A percentile compares a stretch with the other conserved stretches of the same genome.
Evolutionary conservation across 169 alveolate genomes (phyloP).

Genomic region (Haemoproteus tartakovskyi): DNA sequence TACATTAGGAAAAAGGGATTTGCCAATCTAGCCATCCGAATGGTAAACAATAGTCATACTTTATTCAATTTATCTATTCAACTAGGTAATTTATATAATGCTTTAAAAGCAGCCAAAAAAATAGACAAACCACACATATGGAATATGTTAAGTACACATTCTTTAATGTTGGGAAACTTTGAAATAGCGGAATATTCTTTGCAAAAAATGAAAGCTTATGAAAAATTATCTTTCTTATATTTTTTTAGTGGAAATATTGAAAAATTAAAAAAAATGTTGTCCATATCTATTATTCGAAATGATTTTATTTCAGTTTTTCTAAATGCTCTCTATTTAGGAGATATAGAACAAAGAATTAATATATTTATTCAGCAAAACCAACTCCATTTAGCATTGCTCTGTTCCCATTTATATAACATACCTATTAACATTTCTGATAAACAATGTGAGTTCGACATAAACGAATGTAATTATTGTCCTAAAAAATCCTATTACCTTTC

Average conservation of each 20-base stretch:
- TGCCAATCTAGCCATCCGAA: constrained; percentile 71
- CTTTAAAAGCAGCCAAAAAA: constrained; percentile 71
- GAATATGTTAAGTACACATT: constrained; percentile 72
- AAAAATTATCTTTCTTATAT: constrained; percentile 86
- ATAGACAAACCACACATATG: constrained; percentile 73
- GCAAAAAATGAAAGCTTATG: constrained; percentile 82
- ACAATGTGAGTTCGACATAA: constrained; percentile 55
- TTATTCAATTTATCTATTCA: constrained; percentile 72
- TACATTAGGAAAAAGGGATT: constrained; percentile 71
- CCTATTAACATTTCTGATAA: constrained; percentile 66
- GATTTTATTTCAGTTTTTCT: constrained; percentile 79
- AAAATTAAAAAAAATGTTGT: constrained; percentile 73
- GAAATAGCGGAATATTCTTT: constrained; percentile 87
- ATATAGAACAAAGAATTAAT: constrained; percentile 80
- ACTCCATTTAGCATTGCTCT: constrained; percentile 77
- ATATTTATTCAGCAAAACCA: constrained; percentile 81
- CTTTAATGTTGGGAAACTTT: constrained; percentile 80
- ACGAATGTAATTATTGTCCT: constrained; percentile 21
- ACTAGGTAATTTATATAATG: constrained; percentile 68
- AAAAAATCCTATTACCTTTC: constrained; percentile 24
- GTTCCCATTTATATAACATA: constrained; percentile 69
- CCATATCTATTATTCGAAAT: constrained; percentile 70
- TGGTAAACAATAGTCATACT: constrained; percentile 68
- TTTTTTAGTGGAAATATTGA: constrained; percentile 81
- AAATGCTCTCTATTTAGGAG: constrained; percentile 76